Conservation (phyloP, 345 rosid genomes). For the Dovyalis caffra region DNA sequence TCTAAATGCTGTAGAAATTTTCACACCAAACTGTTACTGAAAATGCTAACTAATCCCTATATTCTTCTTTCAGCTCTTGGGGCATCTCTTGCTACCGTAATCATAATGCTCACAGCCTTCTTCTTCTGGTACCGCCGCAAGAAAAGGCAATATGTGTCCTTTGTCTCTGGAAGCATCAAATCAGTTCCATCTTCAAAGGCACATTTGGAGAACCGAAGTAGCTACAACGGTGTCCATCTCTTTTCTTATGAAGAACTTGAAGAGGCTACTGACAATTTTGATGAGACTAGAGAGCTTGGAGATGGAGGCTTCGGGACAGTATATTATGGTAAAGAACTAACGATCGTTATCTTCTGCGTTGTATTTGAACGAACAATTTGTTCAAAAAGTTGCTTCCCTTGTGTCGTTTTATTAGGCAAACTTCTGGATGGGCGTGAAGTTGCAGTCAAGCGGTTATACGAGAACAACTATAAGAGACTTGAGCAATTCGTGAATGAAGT, state of each 20-base stretch:
- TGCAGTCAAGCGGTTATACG: slow-evolving; percentile 84
- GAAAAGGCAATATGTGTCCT: slow-evolving; percentile 31
- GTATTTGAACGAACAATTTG: neutral
- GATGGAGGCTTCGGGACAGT: slow-evolving; percentile 96
- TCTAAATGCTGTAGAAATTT: neutral
- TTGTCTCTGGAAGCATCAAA: slow-evolving; percentile 35
- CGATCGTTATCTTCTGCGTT: neutral
- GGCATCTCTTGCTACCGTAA: slow-evolving; percentile 20
- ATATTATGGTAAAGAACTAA: slow-evolving; percentile 54
- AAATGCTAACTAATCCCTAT: neutral
- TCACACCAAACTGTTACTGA: neutral
- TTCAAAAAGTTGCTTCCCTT: neutral
- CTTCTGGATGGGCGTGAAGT: slow-evolving; percentile 76
- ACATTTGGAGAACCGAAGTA: slow-evolving; percentile 48
- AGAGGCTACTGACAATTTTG: slow-evolving; percentile 69
- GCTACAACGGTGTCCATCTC: slow-evolving; percentile 41
- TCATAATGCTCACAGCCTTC: slow-evolving; percentile 1
- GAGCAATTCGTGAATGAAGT: slow-evolving; percentile 89
- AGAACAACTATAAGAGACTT: slow-evolving; percentile 69
- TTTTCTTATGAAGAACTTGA: slow-evolving; percentile 68
- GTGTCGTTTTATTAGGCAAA: slow-evolving; percentile 37
- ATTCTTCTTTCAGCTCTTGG: slow-evolving; percentile 27
- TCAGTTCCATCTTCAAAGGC: slow-evolving; percentile 39
- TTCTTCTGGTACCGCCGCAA: slow-evolving; percentile 27
- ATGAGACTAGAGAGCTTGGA: slow-evolving; percentile 68